phyloP scores from a whole-genome alignment of 1,139 yeast species.

The Diutina pseudorugosa region DNA sequence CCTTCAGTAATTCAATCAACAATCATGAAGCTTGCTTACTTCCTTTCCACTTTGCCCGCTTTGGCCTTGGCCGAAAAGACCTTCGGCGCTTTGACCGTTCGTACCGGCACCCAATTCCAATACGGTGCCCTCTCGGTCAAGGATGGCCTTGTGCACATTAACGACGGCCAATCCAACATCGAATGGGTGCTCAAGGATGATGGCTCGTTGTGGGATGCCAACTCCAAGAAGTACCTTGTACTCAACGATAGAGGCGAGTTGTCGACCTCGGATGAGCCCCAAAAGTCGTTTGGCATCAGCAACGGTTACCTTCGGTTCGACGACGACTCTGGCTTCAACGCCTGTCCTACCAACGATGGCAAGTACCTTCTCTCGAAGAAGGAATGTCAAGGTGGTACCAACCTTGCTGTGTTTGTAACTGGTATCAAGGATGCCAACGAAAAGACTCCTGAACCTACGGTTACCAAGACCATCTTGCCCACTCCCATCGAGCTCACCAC shows the following conservation, averaged over 20 bases:
- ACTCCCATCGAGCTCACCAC: background rate
- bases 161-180: background rate
- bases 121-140: background rate
- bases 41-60: slow-evolving; percentile 12
- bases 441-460: background rate
- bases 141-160: background rate
- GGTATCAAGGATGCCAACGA: background rate
- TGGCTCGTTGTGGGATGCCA: background rate
- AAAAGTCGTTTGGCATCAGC: background rate
- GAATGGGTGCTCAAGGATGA: background rate
- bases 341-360: background rate
- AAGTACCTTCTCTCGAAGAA: background rate
- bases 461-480: background rate
- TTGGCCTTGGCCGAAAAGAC: slow-evolving; percentile 14
- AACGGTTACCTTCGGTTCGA: background rate
- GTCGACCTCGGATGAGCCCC: background rate
- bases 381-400: background rate
- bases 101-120: slow-evolving; percentile 13
- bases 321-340: background rate
- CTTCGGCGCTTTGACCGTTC: slow-evolving; percentile 13
- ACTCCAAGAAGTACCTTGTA: background rate
- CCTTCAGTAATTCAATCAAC: background rate
- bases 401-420: background rate
- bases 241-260: background rate
- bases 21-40: background rate